Percentiles rank a stretch among this genome's conserved stretches.
These are phyloP conservation scores for Candolleomyces efflorescens DNA, from an alignment of 768 basidiomycete genomes.

Conservation along the genomic window DNA sequence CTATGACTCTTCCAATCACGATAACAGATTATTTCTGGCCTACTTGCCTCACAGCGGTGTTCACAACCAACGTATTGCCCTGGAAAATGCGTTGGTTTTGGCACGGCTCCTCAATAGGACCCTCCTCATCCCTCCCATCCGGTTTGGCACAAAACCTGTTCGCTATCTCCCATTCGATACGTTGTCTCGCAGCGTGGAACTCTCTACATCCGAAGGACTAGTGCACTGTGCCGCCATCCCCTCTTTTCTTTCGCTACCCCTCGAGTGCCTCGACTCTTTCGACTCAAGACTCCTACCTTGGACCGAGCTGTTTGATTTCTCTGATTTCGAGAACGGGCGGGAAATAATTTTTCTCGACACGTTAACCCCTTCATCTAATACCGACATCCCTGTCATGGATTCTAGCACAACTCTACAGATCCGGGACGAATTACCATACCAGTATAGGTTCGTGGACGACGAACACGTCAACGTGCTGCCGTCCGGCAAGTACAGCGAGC, in stretches of 20 bases:
- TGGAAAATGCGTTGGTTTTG: slow-evolving; percentile 81
- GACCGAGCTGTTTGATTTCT: slow-evolving; percentile 63
- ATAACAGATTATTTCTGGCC: slow-evolving; percentile 48
- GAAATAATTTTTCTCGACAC: slow-evolving; percentile 47
- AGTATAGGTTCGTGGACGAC: slow-evolving; percentile 59
- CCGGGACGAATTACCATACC: slow-evolving; percentile 54
- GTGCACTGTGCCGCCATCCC: slow-evolving; percentile 44
- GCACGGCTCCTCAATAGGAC: slow-evolving; percentile 69
- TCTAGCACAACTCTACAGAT: slow-evolving; percentile 40
- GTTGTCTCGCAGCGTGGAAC: slow-evolving; percentile 39
- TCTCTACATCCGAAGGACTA: slow-evolving; percentile 49
- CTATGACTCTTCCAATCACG: slow-evolving; percentile 6
- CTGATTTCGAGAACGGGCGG: slow-evolving; percentile 31
- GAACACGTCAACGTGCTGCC: slow-evolving; percentile 17
- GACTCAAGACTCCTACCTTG: slow-evolving; percentile 65
- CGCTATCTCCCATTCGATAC: slow-evolving; percentile 54
- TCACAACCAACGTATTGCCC: slow-evolving; percentile 82
- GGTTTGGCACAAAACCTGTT: slow-evolving; percentile 57
- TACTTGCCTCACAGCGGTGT: slow-evolving; percentile 84
- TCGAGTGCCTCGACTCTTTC: slow-evolving; percentile 59
- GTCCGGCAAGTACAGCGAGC: slow-evolving; percentile 37
- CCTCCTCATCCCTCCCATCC: slow-evolving; percentile 71
- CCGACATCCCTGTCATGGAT: slow-evolving; percentile 32
- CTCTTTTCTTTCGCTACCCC: slow-evolving; percentile 29
- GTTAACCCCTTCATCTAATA: slow-evolving; percentile 45